These are phyloP conservation scores for Pestalotiopsis sp. DNA, from an alignment of 2,329 filamentous ascomycete species.

Conservation along the genomic window DNA sequence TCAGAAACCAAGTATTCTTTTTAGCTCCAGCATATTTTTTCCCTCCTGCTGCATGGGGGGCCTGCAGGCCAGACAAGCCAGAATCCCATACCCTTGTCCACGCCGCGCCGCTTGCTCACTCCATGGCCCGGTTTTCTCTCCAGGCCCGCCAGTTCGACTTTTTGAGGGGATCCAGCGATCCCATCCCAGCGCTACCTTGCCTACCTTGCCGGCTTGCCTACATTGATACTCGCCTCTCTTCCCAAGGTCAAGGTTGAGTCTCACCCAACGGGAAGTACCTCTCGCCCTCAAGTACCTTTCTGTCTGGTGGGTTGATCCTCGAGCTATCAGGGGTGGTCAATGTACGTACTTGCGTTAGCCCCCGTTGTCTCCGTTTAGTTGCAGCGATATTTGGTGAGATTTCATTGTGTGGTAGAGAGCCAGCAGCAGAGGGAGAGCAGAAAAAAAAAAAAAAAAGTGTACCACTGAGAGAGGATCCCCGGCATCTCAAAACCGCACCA, in stretches of 20 bases:
- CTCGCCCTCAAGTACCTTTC: neutral
- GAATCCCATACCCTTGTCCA: neutral
- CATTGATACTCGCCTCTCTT: neutral
- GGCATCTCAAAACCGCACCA: conserved; percentile 9
- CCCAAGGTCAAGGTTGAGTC: neutral
- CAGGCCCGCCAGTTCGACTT: neutral
- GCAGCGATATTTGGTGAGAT: neutral
- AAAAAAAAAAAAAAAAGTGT: neutral
- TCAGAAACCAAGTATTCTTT: neutral
- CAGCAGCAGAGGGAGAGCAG: neutral
- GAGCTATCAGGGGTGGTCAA: neutral
- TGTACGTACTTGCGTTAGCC: neutral
- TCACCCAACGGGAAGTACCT: neutral
- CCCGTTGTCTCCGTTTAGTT: neutral
- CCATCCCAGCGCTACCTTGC: neutral
- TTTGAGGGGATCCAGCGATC: neutral
- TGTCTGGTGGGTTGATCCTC: neutral
- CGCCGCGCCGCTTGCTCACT: neutral
- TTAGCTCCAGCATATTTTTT: neutral
- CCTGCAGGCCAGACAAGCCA: neutral
- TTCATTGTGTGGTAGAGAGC: neutral
- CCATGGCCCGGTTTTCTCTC: neutral
- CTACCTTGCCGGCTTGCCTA: neutral
- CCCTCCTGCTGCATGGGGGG: neutral
- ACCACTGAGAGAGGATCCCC: neutral